Percentiles rank a stretch among this genome's conserved stretches.
Evolutionary conservation across 345 rosid genomes (phyloP).

Genomic region (Draba incana): DNA sequence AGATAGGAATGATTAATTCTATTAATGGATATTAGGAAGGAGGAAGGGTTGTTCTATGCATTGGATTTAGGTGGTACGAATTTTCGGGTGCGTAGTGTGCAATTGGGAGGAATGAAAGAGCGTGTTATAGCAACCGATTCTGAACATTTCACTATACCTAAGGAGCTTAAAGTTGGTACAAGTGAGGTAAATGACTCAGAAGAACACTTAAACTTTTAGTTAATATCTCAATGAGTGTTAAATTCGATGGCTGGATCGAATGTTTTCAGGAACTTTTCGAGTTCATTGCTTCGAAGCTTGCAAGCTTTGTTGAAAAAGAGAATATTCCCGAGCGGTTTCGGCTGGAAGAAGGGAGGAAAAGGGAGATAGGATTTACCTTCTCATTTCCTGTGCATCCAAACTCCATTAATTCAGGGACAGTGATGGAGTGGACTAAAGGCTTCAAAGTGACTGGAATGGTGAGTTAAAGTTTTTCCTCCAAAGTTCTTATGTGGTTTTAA

Average conservation of each 20-base stretch:
- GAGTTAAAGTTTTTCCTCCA: conserved; percentile 1
- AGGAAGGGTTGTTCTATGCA: conserved; percentile 85
- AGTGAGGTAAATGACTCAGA: conserved; percentile 54
- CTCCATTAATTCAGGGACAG: conserved; percentile 73
- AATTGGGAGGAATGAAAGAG: conserved; percentile 69
- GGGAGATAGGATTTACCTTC: conserved; percentile 88
- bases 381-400: conserved; percentile 86
- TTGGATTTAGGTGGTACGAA: conserved; percentile 94
- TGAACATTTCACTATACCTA: conserved; percentile 63
- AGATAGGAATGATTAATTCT: neutral
- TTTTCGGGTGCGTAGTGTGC: conserved; percentile 74
- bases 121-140: conserved; percentile 66
- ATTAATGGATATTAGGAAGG: conserved; percentile 51
- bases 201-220: neutral
- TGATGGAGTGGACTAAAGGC: conserved; percentile 89
- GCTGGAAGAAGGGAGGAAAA: conserved; percentile 57
- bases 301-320: conserved; percentile 56
- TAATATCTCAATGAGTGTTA: neutral
- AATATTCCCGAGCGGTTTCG: conserved; percentile 49
- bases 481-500: neutral
- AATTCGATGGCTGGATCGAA: neutral
- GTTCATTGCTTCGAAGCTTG: conserved; percentile 71
- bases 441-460: conserved; percentile 90
- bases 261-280: conserved; percentile 66
- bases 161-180: conserved; percentile 72